Conservation (phyloP, 208 protist genomes). For the Trypanosoma theileri region DNA sequence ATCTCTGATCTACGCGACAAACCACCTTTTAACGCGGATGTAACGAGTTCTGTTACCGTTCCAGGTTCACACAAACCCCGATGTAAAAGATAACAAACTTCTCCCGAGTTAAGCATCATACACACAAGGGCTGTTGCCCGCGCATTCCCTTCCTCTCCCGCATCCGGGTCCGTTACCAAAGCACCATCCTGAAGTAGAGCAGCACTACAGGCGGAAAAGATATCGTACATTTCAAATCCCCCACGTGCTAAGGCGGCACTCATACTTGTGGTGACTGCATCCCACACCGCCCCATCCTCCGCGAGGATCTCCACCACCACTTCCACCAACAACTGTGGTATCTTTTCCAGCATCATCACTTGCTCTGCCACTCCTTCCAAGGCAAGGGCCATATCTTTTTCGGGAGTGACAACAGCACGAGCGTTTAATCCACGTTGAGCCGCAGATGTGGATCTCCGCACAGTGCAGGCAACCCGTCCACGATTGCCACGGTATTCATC, state of each 20-base stretch:
- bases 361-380: slow-evolving; percentile 82
- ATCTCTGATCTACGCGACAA: slow-evolving; percentile 44
- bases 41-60: slow-evolving; percentile 53
- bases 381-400: slow-evolving; percentile 64
- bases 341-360: slow-evolving; percentile 63
- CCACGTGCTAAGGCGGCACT: slow-evolving; percentile 62
- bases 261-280: slow-evolving; percentile 65
- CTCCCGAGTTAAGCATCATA: slow-evolving; percentile 43
- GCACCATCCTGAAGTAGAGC: slow-evolving; percentile 56
- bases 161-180: slow-evolving; percentile 54
- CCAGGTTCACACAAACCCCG: slow-evolving; percentile 59
- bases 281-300: slow-evolving; percentile 71
- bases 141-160: slow-evolving; percentile 41
- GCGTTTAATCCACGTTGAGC: slow-evolving; percentile 20
- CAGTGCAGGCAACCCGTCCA: slow-evolving; percentile 63
- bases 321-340: slow-evolving; percentile 80
- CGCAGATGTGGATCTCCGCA: slow-evolving; percentile 41
- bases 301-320: slow-evolving; percentile 69
- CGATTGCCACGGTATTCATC: slow-evolving; percentile 80
- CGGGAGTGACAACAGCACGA: slow-evolving; percentile 21
- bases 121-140: slow-evolving; percentile 51
- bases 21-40: slow-evolving; percentile 45
- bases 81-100: slow-evolving; percentile 57
- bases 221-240: slow-evolving; percentile 70
- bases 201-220: slow-evolving; percentile 66